phyloP scores from a whole-genome alignment of 495 filamentous ascomycete species.

The Tricharina praecox region DNA sequence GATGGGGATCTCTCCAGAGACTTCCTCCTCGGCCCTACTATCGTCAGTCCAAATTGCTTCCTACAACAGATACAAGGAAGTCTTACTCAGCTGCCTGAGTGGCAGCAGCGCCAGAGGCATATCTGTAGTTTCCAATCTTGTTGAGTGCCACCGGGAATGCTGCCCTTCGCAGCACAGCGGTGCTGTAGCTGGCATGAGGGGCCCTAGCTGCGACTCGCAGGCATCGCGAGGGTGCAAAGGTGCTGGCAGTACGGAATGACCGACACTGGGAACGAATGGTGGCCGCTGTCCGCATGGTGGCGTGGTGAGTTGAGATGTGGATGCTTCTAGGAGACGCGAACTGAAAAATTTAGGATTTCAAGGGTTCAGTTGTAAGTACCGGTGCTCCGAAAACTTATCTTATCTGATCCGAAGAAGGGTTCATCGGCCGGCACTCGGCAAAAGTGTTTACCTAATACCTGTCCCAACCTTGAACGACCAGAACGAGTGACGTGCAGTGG shows the following conservation, averaged over 20 bases:
- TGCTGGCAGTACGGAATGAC: conserved; percentile 13
- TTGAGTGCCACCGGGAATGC: conserved; percentile 10
- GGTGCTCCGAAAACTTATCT: too few species aligned
- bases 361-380: not conserved
- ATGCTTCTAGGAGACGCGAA: not conserved
- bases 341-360: not conserved
- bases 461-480: too few species aligned
- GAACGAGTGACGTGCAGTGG: too few species aligned
- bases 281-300: conserved; percentile 3
- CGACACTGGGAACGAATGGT: conserved; percentile 12
- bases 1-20: conserved; percentile 7
- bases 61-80: not conserved
- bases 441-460: too few species aligned
- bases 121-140: conserved; percentile 5
- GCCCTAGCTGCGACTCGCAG: conserved; percentile 5
- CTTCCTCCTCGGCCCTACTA: not conserved
- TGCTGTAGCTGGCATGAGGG: conserved; percentile 9
- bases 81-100: conserved; percentile 10
- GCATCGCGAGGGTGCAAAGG: conserved; percentile 1
- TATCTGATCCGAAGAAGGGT: not conserved
- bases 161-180: conserved; percentile 6
- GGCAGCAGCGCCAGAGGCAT: conserved; percentile 12
- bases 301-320: not conserved
- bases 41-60: not conserved
- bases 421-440: too few species aligned